Evolutionary conservation across 2,329 filamentous ascomycete species (phyloP), one percentile per base, ranked within the genome.

Genomic region (Xylaria multiplex): DNA sequence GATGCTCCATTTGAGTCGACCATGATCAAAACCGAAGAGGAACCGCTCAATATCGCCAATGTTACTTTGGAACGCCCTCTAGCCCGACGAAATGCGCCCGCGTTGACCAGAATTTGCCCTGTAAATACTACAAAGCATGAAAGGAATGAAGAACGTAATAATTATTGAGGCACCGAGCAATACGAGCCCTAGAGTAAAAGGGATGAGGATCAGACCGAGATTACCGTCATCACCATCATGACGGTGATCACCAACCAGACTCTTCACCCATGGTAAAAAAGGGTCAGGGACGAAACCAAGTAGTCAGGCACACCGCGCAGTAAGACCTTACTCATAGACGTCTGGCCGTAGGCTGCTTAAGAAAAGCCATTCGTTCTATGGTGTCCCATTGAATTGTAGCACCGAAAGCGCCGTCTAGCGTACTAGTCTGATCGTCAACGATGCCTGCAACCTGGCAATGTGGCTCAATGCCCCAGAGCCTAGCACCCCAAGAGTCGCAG

Each of bases 391-490:
- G 76, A 27, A 84, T 79, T 2, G 79, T 76, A 0, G 81, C 81
- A 1, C 80, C 70, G 30, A 66, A 64, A 1, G 69, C 70, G 6
- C 69, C 66, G 30, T 73, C 71, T 2, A 84, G 68, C 27, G 82
- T 79, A 22, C 83, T 76, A 4, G 78, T 82, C 58, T 83, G 78
- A 37, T 80, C 75, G n/a, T 77, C 71, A 3, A 77, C 79, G 1
- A 81, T 74, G 6, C 80, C 81, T 2, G 79, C 77, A 9, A 83
- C 77, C 52, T 80, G 79, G 59, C 76, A 78, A 0, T 68, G 73
- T 0, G 82, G 82, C 6, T 80, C 71, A 27, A 84, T 80, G 53
- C 83, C 81, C 78, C 81, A 82, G 1, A 84, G 77, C n/a, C 78
- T 78, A 6, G 74, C 72, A 6, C 74, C 70, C 73, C 78, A 84